A percentile compares a stretch with the other conserved stretches of the same genome.
phyloP scores from a whole-genome alignment of 2,329 filamentous ascomycete species.

The Tothia fuscella region DNA sequence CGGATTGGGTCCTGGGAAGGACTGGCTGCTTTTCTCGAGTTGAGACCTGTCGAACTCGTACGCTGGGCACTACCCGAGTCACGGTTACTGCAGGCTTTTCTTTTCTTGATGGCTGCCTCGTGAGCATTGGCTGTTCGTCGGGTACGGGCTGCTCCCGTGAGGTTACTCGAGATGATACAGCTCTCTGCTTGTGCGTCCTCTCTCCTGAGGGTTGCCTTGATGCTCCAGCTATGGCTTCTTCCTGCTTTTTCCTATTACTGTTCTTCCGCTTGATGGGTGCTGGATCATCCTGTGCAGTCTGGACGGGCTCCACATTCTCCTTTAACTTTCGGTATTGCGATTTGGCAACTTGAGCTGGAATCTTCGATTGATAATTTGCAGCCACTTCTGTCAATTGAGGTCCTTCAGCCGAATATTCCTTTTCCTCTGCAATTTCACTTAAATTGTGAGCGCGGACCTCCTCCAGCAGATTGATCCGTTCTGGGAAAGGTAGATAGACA shows the following conservation, averaged over 20 bases:
- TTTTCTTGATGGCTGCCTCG: background rate
- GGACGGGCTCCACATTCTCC: constrained; percentile 24
- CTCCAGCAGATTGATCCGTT: constrained; percentile 26
- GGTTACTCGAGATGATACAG: background rate
- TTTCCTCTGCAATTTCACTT: constrained; percentile 29
- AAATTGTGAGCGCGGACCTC: constrained; percentile 11
- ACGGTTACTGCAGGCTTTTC: background rate
- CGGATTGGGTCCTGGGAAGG: background rate
- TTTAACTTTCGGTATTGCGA: constrained; percentile 20
- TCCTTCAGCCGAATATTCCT: constrained; percentile 27
- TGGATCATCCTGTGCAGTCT: constrained; percentile 8
- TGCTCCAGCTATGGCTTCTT: background rate
- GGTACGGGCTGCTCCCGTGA: background rate
- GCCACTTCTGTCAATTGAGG: constrained; percentile 32
- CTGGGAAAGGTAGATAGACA: constrained; percentile 35
- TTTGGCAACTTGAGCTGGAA: background rate
- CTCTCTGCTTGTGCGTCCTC: no score
- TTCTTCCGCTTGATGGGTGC: constrained; percentile 5
- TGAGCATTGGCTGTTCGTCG: constrained; percentile 2
- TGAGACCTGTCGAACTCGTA: background rate
- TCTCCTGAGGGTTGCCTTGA: background rate
- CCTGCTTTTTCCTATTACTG: background rate
- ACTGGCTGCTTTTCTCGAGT: background rate
- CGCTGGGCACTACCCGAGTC: no score
- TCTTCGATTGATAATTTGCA: constrained; percentile 27